phyloP scores from a whole-genome alignment of 73 alveolate genomes.

The Stentor roeselii region DNA sequence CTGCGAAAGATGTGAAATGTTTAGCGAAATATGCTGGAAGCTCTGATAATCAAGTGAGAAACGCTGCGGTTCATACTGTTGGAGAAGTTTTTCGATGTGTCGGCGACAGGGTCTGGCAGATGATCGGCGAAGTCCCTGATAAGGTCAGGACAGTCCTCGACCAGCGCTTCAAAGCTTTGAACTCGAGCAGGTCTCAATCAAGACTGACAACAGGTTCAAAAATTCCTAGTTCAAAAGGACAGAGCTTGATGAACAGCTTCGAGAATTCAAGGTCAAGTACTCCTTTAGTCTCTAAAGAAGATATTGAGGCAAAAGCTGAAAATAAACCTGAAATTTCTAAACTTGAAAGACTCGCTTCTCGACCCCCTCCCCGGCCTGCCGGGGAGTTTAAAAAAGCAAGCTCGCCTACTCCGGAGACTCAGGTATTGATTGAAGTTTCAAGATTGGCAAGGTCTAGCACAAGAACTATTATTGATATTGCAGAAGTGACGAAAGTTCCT shows the following conservation, averaged over 20 bases:
- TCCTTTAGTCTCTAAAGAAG: not conserved
- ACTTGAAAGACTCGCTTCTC: not conserved
- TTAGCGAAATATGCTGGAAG: slow-evolving; percentile 43
- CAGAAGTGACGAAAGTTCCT: not conserved
- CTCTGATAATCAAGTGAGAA: slow-evolving; percentile 47
- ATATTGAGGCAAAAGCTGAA: not conserved
- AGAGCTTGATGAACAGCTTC: not conserved
- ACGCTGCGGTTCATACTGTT: slow-evolving; percentile 36
- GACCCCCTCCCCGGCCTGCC: not conserved
- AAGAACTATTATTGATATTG: not conserved
- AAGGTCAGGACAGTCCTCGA: slow-evolving; percentile 46
- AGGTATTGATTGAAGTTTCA: not conserved
- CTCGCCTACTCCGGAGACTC: not conserved
- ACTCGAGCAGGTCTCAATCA: not conserved
- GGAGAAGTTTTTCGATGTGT: slow-evolving; percentile 40
- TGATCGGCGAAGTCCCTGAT: slow-evolving; percentile 49
- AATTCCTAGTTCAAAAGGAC: not conserved
- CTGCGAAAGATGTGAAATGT: slow-evolving; percentile 35
- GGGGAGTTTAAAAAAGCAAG: not conserved
- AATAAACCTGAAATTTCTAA: not conserved
- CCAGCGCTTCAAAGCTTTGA: slow-evolving; percentile 42
- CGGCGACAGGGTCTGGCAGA: slow-evolving; percentile 46
- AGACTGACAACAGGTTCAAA: not conserved
- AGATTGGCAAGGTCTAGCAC: not conserved
- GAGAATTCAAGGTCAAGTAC: not conserved